Base-by-base conservation (phyloP, 352 stramenopile species). In the Elongisporangium senticosum region DNA sequence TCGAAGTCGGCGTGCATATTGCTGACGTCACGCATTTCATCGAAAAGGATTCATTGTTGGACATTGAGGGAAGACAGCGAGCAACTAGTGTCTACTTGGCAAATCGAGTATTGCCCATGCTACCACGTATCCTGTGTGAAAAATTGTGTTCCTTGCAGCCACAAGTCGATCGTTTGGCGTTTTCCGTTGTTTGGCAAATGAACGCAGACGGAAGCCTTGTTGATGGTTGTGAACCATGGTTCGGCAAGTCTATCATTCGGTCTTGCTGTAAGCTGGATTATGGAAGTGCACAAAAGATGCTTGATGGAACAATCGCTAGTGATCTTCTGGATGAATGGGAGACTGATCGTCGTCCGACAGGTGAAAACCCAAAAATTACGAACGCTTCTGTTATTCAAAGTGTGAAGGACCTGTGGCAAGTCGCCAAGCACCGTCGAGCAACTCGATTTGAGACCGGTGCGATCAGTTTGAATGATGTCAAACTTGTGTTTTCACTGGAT, bases 1-100 rank as follows among this genome's bases (percentile, higher is more conserved):
- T 93, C 60, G 85, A 96, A 53, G 75, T 99, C 7, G 96, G 96
- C 23, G 96, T 99, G 13, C 97, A 99, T 67, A 99, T 99, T 76
- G 97, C 97, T 1, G 97, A 99, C 67, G 97, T 99, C 24, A 98
- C 93, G 23, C 86, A 98, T 65, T 99, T 99, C 68, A 75, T 99
- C 3, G 63, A 77, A 40, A 77, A 85, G 15, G 80, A 87, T 43
- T 98, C 77, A 5, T 55, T 85, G n/a, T 71, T 99, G n/a, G 96
- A 99, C 65, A 55, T 74, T 11, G 96, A 99, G 71, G 97, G 96
- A 7, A 71, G 90, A 39, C 73, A 84, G 40, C 91, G 97, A 49
- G 90, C 86, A 5, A 99, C 97, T 4, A 99, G 92, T 24, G 93
- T 99, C 0, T 99, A 99, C 71, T 77, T 99, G 0, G 90, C 98